phyloP scores from a whole-genome alignment of 257 asterid species.

The Anisodus acutangulus region DNA sequence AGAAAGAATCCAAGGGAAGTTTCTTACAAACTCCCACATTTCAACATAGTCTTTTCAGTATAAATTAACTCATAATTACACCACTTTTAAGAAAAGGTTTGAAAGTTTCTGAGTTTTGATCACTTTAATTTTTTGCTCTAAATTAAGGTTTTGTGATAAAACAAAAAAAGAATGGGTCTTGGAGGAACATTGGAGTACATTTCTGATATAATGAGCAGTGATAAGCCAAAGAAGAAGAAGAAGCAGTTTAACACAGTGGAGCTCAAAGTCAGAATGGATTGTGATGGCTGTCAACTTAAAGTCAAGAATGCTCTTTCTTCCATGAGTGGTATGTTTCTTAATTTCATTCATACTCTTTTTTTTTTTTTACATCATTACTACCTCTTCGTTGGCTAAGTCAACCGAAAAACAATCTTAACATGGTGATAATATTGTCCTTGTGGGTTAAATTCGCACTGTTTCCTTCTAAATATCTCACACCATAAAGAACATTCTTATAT shows the following conservation, averaged over 20 bases:
- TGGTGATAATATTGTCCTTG: no score
- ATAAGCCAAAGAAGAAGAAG: conserved; percentile 61
- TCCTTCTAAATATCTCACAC: no score
- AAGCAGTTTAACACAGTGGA: conserved; percentile 73
- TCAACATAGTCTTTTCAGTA: no score
- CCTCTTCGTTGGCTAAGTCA: no score
- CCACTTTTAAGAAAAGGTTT: background rate
- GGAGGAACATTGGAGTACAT: conserved; percentile 75
- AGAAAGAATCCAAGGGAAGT: conserved; percentile 42
- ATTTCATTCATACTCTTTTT: background rate
- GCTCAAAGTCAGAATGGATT: conserved; percentile 90
- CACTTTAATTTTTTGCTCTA: background rate
- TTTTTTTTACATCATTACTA: no score
- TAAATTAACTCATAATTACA: conserved; percentile 14
- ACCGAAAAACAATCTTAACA: no score
- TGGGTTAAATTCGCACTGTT: no score
- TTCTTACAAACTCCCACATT: conserved; percentile 22
- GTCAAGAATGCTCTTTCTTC: conserved; percentile 81
- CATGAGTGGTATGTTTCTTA: conserved; percentile 53
- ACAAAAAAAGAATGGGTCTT: conserved; percentile 59
- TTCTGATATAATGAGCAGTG: conserved; percentile 66
- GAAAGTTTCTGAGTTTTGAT: background rate
- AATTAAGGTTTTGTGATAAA: background rate
- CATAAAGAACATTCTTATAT: no score
- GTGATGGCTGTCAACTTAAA: conserved; percentile 91